Percentiles rank a stretch among this genome's conserved stretches.
Conservation (phyloP, 768 basidiomycete genomes). For the Trametes cubensis region DNA sequence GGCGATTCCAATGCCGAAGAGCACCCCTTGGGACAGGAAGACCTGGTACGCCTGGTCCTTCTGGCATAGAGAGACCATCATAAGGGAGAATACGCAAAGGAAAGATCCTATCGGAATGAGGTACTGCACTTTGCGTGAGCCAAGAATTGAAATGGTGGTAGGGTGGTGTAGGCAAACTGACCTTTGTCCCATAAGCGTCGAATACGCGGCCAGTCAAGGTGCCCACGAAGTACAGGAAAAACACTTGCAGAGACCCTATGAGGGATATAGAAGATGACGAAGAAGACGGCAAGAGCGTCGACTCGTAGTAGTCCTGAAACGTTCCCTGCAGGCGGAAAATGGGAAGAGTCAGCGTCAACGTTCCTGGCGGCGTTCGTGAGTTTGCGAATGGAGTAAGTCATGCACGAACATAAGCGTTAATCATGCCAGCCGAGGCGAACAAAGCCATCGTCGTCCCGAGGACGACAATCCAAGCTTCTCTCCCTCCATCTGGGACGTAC, state of each 20-base stretch:
- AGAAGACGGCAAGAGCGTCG: constrained; percentile 26
- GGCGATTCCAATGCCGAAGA: constrained; percentile 35
- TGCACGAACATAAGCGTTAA: constrained; percentile 25
- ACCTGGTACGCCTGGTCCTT: constrained; percentile 34
- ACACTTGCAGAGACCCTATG: constrained; percentile 33
- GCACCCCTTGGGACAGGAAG: constrained; percentile 36
- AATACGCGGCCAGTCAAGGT: constrained; percentile 31
- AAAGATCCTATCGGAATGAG: constrained; percentile 30
- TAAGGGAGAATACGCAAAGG: constrained; percentile 29
- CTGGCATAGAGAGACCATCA: constrained; percentile 34
- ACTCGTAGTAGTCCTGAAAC: constrained; percentile 34
- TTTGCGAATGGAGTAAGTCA: too few species aligned
- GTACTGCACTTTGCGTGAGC: constrained; percentile 16
- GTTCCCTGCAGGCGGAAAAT: constrained; percentile 28
- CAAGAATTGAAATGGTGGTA: not conserved
- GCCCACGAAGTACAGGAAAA: constrained; percentile 30
- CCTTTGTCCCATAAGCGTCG: constrained; percentile 34
- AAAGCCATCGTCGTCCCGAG: constrained; percentile 26
- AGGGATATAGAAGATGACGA: constrained; percentile 34
- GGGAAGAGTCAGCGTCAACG: not conserved
- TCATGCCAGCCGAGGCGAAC: constrained; percentile 28
- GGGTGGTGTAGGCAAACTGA: not conserved
- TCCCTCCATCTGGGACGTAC: constrained; percentile 32
- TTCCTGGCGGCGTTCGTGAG: not conserved
- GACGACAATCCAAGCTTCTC: constrained; percentile 31